Conservation (phyloP, 2,329 filamentous ascomycete genomes). For the Fusarium liriodendri region DNA sequence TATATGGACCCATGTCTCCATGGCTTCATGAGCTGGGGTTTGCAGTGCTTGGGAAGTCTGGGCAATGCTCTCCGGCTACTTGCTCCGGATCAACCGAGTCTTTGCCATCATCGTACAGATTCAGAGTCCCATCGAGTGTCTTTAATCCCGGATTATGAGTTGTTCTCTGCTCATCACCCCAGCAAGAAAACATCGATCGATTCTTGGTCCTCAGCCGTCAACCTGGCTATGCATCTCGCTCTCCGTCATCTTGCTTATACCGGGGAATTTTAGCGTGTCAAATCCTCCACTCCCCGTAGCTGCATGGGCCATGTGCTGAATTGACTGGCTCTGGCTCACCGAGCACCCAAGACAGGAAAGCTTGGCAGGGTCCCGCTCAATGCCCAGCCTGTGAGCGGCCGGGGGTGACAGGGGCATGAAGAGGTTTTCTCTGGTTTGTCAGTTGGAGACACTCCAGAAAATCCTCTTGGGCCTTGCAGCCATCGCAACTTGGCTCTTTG, state of each 20-base stretch:
- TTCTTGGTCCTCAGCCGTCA: conserved; percentile 1
- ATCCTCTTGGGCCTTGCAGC: conserved; percentile 4
- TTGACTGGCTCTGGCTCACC: conserved; percentile 35
- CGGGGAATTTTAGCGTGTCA: conserved; percentile 18
- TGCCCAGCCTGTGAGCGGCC: conserved; percentile 11
- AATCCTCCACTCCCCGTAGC: conserved; percentile 29
- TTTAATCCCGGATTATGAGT: conserved; percentile 1
- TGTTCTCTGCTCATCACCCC: background rate
- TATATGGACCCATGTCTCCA: conserved; percentile 16
- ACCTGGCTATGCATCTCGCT: conserved; percentile 11
- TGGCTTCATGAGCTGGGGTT: background rate
- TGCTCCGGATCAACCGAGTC: conserved; percentile 5
- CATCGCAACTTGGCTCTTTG: conserved; percentile 8
- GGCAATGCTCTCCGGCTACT: background rate
- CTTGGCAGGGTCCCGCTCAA: conserved; percentile 35
- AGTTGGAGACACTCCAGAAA: background rate
- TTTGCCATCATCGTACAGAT: conserved; percentile 19
- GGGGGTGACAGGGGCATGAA: conserved; percentile 30
- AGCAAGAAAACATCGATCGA: background rate
- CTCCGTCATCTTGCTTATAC: conserved; percentile 29
- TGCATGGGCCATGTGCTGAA: conserved; percentile 37
- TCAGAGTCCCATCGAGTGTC: background rate
- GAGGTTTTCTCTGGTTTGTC: background rate
- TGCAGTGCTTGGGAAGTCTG: background rate
- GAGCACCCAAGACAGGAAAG: conserved; percentile 10